Evolutionary conservation across 2,329 filamentous ascomycete species (phyloP), one percentile per base, ranked within the genome.

Genomic region (Proliferodiscus dingleyae): DNA sequence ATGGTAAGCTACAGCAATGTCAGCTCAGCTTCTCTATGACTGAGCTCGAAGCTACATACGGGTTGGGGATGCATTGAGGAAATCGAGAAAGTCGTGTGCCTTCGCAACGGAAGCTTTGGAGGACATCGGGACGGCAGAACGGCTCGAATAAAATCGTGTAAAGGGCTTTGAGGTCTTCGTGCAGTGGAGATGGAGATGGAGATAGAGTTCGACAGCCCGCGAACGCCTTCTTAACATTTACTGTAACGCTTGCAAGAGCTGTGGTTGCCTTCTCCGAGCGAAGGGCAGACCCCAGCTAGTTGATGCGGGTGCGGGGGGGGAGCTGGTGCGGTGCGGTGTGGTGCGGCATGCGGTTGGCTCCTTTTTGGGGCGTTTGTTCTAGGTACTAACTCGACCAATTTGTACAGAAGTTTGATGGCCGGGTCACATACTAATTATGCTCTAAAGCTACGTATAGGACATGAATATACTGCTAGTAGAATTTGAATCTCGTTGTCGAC

Each of bases 31-130:
- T 33, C 23, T 33, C 21, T n/a, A 24, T 40, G 15, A 32, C 10
- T 24, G 9, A 9, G 19, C 42, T 34, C 45, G 33, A 43, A 42
- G 36, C 18, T 40, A 66, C 81, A 59, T 76, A 95, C 90, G 91
- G 43, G 90, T 95, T 10, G 93, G 93, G 47, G 90, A 96, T 53
- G 84, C 87, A 69, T 96, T 95, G 66, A 96, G 84, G 71, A 95
- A 96, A 69, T 88, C 85, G 63, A 95, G 71, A 67, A 96, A 95
- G 73, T 94, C 88, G 37, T 59, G 45, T 63, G 69, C 62, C 49
- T 61, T 57, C n/a, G 59, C 57, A 29, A 50, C 41, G 36, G 54
- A 32, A 11, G 49, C 45, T 34, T 55, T 58, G 13, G 47, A 29
- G 9, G 51, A 22, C 61, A 63, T 63, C 41, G 40, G 59, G 47